Percentiles rank a stretch among this genome's conserved stretches.
phyloP scores from a whole-genome alignment of 768 basidiomycete genomes.

The Trametes cinnabarina region DNA sequence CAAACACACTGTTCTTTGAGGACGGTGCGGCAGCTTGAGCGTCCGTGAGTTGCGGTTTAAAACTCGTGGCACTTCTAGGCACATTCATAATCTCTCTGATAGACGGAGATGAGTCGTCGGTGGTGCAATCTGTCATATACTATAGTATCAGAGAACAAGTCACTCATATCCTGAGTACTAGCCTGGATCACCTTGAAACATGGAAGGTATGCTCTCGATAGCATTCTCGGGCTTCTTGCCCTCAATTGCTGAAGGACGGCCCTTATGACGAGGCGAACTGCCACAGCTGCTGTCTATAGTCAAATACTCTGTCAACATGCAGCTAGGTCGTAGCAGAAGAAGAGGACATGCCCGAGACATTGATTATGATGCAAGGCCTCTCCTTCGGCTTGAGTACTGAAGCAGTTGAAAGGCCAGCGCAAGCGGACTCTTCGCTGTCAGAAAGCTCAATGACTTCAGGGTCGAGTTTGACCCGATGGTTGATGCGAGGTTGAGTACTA shows the following conservation, averaged over 20 bases:
- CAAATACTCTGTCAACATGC: not conserved
- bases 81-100: slow-evolving; percentile 1
- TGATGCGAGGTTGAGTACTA: slow-evolving; percentile 25
- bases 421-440: slow-evolving; percentile 11
- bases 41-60: not conserved
- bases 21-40: not conserved
- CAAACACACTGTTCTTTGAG: not conserved
- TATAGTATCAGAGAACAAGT: too few species aligned
- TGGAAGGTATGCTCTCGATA: too few species aligned
- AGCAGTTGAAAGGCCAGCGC: not conserved
- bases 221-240: too few species aligned
- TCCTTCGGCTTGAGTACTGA: not conserved
- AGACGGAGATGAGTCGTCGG: slow-evolving; percentile 11
- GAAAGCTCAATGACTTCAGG: slow-evolving; percentile 21
- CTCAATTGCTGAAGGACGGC: too few species aligned
- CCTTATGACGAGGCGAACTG: too few species aligned
- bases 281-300: not conserved
- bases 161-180: too few species aligned
- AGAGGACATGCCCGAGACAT: slow-evolving; percentile 10
- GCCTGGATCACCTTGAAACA: too few species aligned
- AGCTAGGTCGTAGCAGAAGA: too few species aligned
- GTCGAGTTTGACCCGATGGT: slow-evolving; percentile 1
- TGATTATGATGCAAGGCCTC: not conserved
- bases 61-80: not conserved
- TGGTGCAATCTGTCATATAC: not conserved